Percentiles rank a stretch among this genome's conserved stretches.
phyloP scores from a whole-genome alignment of 345 rosid species.

The Erucastrum elatum region DNA sequence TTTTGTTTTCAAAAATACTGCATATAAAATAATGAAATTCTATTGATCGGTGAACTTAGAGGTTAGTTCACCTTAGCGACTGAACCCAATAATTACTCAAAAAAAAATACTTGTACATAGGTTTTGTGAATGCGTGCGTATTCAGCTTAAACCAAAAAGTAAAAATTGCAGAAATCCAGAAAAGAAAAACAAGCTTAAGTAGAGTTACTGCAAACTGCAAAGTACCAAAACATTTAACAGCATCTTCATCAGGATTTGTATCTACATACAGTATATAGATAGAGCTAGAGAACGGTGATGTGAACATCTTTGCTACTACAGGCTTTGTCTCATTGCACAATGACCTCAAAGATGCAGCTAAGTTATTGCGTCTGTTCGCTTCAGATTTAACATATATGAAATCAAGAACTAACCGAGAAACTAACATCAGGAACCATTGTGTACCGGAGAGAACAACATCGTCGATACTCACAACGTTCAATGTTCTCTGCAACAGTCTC shows the following conservation, averaged over 20 bases:
- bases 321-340: constrained; percentile 46
- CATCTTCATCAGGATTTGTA: not conserved
- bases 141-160: not conserved
- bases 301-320: constrained; percentile 36
- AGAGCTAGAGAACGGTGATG: constrained; percentile 32
- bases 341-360: constrained; percentile 59
- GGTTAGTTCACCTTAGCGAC: too few relatives aligned
- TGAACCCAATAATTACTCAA: too few relatives aligned
- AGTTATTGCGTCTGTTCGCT: constrained; percentile 80
- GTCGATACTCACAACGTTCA: constrained; percentile 74
- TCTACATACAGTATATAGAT: not conserved
- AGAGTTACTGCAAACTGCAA: too few relatives aligned
- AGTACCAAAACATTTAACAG: not conserved
- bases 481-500: constrained; percentile 73
- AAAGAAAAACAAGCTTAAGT: not conserved
- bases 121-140: constrained; percentile 2
- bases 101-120: too few relatives aligned
- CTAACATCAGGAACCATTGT: not conserved
- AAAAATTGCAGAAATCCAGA: not conserved
- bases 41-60: too few relatives aligned
- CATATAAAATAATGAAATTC: too few relatives aligned
- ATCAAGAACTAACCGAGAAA: constrained; percentile 27
- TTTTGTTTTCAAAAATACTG: too few relatives aligned
- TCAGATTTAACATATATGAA: constrained; percentile 21
- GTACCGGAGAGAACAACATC: constrained; percentile 82